These are phyloP conservation scores for Lentinus polychrous DNA, from an alignment of 1,284 basidiomycete genomes.

Conservation along the genomic window DNA sequence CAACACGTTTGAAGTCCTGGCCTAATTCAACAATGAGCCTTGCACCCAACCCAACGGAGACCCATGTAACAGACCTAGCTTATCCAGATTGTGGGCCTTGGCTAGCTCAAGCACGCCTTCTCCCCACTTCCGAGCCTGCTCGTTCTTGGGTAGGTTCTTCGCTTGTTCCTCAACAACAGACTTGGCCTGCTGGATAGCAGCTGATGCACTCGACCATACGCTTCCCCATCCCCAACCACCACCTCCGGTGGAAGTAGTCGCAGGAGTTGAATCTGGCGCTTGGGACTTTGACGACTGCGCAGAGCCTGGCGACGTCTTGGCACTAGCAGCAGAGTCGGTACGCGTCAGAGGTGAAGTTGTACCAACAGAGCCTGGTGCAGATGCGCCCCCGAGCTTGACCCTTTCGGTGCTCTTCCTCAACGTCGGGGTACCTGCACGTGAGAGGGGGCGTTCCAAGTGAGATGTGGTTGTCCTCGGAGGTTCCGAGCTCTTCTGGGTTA, in stretches of 20 bases:
- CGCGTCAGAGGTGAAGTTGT: constrained; percentile 30
- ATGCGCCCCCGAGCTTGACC: constrained; percentile 53
- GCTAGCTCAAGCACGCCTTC: constrained; percentile 41
- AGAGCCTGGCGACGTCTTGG: constrained; percentile 19
- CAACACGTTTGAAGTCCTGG: constrained; percentile 80
- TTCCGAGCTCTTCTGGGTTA: constrained; percentile 83
- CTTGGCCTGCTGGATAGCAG: constrained; percentile 83
- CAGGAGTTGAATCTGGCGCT: constrained; percentile 18
- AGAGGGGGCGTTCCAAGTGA: constrained; percentile 51
- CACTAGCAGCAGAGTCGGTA: constrained; percentile 21
- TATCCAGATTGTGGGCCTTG: constrained; percentile 63
- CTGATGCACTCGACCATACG: constrained; percentile 83
- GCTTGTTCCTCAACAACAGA: constrained; percentile 89
- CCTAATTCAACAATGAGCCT: constrained; percentile 38
- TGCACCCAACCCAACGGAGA: not conserved
- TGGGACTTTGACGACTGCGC: constrained; percentile 17
- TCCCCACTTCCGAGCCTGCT: constrained; percentile 76
- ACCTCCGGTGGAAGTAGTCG: constrained; percentile 15
- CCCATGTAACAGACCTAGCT: constrained; percentile 50
- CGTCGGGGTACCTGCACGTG: constrained; percentile 65
- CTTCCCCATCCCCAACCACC: constrained; percentile 73
- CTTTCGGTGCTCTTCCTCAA: constrained; percentile 73
- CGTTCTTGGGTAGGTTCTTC: constrained; percentile 73
- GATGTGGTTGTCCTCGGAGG: constrained; percentile 53
- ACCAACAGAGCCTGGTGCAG: constrained; percentile 29